These are phyloP conservation scores for Paratinospora sagittata DNA, from an alignment of 164 flowering plant species.

Conservation along the genomic window DNA sequence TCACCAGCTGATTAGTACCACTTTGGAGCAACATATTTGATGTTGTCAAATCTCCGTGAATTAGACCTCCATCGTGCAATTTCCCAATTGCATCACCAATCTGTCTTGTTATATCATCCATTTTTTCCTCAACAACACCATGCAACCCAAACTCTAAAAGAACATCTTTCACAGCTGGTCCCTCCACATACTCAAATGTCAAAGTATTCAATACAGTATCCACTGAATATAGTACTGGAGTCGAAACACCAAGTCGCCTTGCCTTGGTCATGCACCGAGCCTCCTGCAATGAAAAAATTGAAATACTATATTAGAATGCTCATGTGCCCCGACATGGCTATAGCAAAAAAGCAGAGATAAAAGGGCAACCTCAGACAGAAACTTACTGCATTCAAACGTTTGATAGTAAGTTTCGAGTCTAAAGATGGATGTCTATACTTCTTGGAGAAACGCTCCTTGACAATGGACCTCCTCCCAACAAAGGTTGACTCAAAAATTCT, in stretches of 20 bases:
- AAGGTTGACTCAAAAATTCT: slow-evolving; percentile 79
- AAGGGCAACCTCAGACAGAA: slow-evolving; percentile 2
- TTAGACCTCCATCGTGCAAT: slow-evolving; percentile 88
- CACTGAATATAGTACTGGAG: slow-evolving; percentile 72
- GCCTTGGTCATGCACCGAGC: slow-evolving; percentile 95
- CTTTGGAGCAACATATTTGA: slow-evolving; percentile 76
- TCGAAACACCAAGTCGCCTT: slow-evolving; percentile 71
- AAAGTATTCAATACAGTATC: slow-evolving; percentile 58
- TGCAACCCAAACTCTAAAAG: slow-evolving; percentile 64
- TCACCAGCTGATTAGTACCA: slow-evolving; percentile 74
- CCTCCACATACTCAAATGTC: slow-evolving; percentile 82
- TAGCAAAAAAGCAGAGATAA: neutral
- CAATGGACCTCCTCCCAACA: slow-evolving; percentile 64
- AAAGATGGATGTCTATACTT: slow-evolving; percentile 87
- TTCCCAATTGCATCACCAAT: slow-evolving; percentile 85
- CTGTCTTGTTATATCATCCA: slow-evolving; percentile 69
- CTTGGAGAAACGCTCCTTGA: slow-evolving; percentile 94
- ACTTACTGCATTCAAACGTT: slow-evolving; percentile 87
- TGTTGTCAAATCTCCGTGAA: slow-evolving; percentile 96
- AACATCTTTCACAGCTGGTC: slow-evolving; percentile 79
- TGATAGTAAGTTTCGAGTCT: slow-evolving; percentile 77
- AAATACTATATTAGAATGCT: neutral
- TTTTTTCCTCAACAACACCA: slow-evolving; percentile 54
- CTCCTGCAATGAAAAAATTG: slow-evolving; percentile 29
- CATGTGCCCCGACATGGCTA: neutral